Conservation (phyloP, 2,329 filamentous ascomycete species). For the Tolypocladium pustulatum region DNA sequence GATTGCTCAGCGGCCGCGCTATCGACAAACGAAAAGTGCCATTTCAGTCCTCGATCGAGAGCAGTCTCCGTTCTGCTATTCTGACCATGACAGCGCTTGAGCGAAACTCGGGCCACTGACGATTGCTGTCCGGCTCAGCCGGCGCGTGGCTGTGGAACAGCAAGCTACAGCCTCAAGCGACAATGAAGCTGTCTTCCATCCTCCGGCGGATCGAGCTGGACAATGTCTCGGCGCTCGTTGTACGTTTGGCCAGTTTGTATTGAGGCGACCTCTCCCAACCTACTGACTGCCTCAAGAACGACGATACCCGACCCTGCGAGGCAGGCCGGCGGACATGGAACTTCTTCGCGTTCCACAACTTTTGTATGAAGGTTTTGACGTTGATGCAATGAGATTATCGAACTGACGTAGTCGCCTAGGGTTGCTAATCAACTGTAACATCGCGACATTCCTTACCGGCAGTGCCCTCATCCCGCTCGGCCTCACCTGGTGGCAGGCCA, state of each 20-base stretch:
- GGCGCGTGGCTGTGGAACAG: not conserved
- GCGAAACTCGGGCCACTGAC: not conserved
- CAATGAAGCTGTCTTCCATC: not conserved
- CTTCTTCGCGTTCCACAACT: constrained; percentile 31
- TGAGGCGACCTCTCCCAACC: not conserved
- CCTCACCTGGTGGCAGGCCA: constrained; percentile 30
- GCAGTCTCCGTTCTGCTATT: not conserved
- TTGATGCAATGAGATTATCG: not conserved
- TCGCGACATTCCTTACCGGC: constrained; percentile 28
- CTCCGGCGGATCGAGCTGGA: not conserved
- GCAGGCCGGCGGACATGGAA: constrained; percentile 30
- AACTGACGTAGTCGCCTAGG: constrained; percentile 13
- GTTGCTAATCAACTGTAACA: constrained; percentile 36
- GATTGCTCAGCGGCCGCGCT: not conserved
- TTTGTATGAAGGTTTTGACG: constrained; percentile 17
- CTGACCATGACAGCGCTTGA: not conserved
- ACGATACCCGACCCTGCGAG: constrained; percentile 39
- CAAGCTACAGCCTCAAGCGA: not conserved
- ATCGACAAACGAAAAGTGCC: not conserved
- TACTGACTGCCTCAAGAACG: constrained; percentile 22
- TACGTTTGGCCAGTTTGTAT: not conserved
- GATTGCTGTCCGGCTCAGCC: not conserved
- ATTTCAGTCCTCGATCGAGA: not conserved
- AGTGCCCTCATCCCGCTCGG: constrained; percentile 30
- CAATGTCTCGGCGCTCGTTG: not conserved